Conservation (phyloP, 768 basidiomycete species). For the Mycena vitilis region DNA sequence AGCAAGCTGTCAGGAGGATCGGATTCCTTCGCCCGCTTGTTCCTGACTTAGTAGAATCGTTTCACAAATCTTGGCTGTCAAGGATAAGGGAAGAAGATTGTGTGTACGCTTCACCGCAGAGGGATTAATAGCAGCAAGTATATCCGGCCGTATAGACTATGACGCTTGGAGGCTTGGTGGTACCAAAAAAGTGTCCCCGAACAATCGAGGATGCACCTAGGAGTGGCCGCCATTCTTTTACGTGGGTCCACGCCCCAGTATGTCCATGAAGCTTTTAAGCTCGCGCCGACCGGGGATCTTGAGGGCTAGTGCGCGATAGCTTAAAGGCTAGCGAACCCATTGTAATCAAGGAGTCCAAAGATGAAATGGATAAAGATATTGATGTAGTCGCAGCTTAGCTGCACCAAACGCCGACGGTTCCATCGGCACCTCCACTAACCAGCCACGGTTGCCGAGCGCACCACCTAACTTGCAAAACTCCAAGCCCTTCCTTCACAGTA, state of each 20-base stretch:
- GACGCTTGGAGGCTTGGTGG: conserved; percentile 15
- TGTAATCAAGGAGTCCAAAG: background rate
- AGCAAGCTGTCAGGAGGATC: conserved; percentile 17
- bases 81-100: conserved; percentile 16
- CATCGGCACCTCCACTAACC: conserved; percentile 92
- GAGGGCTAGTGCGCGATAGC: background rate
- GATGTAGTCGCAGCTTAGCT: conserved; percentile 54
- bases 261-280: conserved; percentile 28
- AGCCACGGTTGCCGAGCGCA: conserved; percentile 92
- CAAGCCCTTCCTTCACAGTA: conserved; percentile 83
- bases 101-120: background rate
- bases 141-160: background rate
- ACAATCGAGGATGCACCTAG: conserved; percentile 9
- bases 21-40: conserved; percentile 14
- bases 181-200: background rate
- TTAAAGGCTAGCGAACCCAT: conserved; percentile 8
- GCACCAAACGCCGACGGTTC: conserved; percentile 89
- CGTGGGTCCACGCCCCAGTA: conserved; percentile 9
- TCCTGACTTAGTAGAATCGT: conserved; percentile 28
- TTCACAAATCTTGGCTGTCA: conserved; percentile 28
- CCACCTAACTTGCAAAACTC: conserved; percentile 93
- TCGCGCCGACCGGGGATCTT: conserved; percentile 4
- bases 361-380: conserved; percentile 7
- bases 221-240: conserved; percentile 6
- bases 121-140: background rate